Conservation (phyloP, 352 stramenopile genomes). For the Phytophthora citrophthora region DNA sequence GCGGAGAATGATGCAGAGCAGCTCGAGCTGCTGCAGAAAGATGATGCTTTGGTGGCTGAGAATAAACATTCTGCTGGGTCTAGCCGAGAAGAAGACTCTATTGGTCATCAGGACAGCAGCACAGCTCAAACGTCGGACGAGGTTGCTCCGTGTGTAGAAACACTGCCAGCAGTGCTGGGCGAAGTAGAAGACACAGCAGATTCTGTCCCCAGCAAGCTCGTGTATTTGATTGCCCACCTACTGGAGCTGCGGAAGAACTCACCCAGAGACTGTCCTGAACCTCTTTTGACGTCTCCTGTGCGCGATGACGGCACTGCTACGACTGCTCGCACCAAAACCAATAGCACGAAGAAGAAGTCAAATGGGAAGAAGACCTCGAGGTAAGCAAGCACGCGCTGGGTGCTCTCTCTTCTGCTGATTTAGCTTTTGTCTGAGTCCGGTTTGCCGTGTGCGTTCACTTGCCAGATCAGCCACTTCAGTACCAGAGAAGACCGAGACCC, state of each 20-base stretch:
- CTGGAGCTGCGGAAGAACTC: slow-evolving; percentile 31
- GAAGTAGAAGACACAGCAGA: slow-evolving; percentile 10
- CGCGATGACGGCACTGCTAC: slow-evolving; percentile 22
- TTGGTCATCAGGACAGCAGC: background rate
- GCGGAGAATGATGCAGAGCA: slow-evolving; percentile 1
- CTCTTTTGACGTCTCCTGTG: slow-evolving; percentile 30
- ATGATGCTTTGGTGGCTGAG: background rate
- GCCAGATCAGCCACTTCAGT: slow-evolving; percentile 20
- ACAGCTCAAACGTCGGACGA: slow-evolving; percentile 2
- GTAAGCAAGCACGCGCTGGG: slow-evolving; percentile 21
- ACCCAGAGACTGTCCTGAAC: slow-evolving; percentile 21
- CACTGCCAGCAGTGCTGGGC: background rate
- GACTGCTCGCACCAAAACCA: slow-evolving; percentile 5
- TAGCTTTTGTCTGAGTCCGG: slow-evolving; percentile 1
- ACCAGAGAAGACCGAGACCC: slow-evolving; percentile 2
- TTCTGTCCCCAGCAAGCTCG: slow-evolving; percentile 6
- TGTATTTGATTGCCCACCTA: slow-evolving; percentile 34
- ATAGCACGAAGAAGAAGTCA: slow-evolving; percentile 22
- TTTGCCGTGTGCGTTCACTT: slow-evolving; percentile 11
- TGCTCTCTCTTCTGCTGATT: background rate
- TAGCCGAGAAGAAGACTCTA: background rate
- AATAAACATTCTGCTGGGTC: background rate
- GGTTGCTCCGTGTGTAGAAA: slow-evolving; percentile 2
- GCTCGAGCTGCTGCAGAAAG: slow-evolving; percentile 2
- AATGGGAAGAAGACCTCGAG: slow-evolving; percentile 23